Base-by-base conservation (phyloP, 306 rosid genomes). In the Cicer chorassanicum region DNA sequence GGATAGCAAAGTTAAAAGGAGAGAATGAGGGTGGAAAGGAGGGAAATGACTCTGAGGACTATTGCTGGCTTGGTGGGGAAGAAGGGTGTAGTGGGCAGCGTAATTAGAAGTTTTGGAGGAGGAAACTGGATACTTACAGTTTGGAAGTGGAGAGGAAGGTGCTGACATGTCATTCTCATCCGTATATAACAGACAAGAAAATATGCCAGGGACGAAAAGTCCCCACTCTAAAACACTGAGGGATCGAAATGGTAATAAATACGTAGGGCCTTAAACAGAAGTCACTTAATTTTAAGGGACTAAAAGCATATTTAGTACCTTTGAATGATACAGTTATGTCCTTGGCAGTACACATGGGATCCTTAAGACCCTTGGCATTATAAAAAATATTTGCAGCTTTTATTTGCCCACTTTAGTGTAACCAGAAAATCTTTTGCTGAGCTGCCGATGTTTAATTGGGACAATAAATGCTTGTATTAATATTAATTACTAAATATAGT, bases 321-420 rank as follows among this genome's bases (percentile, higher is more conserved):
- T 60, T 8, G 18, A 6, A 36, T 34, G 18, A 34, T 13, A 34
- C 43, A 6, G 19, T 34, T 60, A 12, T 60, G 43, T 60, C 43
- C 44, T 60, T 60, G 44, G 66, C 66, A 60, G 66, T 34, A 36
- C 8, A 34, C 44, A 7, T 39, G 18, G 44, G 66, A 60, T 34
- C 16, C 66, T 60, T 60, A 36, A 34, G 66, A 60, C 66, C 65
- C 43, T 34, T 34, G 66, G 43, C 34, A 34, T 60, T n/a, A 60
- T 60, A 34, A 42, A 60, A 29, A 59, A 60, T 60, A 34, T 60
- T 34, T 60, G 3, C 65, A 60, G 43, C 65, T 60, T 34, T 60
- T 34, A 60, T 60, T 34, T 60, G 65, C 16, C 66, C 66, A 7
- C 43, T 60, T 34, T 60, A 60, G 11, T 34, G 18, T 34, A 9